A percentile compares a stretch with the other conserved stretches of the same genome.
Conservation (phyloP, 345 rosid species). For the Cardamine occulta region DNA sequence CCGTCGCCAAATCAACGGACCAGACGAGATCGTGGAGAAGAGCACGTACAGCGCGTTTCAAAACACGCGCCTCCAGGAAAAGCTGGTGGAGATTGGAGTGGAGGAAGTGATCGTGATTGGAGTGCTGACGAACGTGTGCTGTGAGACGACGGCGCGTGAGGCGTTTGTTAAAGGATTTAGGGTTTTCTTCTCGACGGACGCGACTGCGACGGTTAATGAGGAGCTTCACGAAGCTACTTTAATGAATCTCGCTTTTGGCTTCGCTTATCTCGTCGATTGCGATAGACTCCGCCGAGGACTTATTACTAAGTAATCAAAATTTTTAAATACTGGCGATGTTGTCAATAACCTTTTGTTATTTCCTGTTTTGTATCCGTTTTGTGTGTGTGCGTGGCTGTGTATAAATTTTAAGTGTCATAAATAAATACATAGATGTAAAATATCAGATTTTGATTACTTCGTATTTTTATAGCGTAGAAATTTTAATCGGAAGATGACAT, state of each 20-base stretch:
- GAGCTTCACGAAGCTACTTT: slow-evolving; percentile 68
- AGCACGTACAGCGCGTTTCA: slow-evolving; percentile 71
- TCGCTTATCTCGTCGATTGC: slow-evolving; percentile 76
- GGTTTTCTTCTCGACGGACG: slow-evolving; percentile 81
- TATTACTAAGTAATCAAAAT: background rate
- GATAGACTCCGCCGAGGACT: slow-evolving; percentile 25
- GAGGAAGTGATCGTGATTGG: slow-evolving; percentile 77
- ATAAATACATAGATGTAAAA: no score
- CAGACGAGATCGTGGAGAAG: slow-evolving; percentile 63
- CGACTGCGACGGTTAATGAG: slow-evolving; percentile 60
- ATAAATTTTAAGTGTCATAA: background rate
- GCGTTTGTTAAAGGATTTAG: slow-evolving; percentile 73
- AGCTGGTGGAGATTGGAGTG: slow-evolving; percentile 59
- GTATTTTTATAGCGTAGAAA: no score
- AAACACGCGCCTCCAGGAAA: slow-evolving; percentile 58
- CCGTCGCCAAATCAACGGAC: background rate
- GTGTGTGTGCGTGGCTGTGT: background rate
- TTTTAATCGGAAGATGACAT: background rate
- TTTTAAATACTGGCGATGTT: background rate
- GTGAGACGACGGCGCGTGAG: slow-evolving; percentile 88
- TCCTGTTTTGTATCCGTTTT: background rate
- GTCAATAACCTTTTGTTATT: background rate
- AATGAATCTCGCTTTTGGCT: slow-evolving; percentile 72
- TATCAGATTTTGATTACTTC: no score
- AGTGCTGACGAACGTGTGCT: slow-evolving; percentile 79